A percentile compares a stretch with the other conserved stretches of the same genome.
These are phyloP conservation scores for Brettanomyces nanus DNA, from an alignment of 805 yeast species.

Conservation along the genomic window DNA sequence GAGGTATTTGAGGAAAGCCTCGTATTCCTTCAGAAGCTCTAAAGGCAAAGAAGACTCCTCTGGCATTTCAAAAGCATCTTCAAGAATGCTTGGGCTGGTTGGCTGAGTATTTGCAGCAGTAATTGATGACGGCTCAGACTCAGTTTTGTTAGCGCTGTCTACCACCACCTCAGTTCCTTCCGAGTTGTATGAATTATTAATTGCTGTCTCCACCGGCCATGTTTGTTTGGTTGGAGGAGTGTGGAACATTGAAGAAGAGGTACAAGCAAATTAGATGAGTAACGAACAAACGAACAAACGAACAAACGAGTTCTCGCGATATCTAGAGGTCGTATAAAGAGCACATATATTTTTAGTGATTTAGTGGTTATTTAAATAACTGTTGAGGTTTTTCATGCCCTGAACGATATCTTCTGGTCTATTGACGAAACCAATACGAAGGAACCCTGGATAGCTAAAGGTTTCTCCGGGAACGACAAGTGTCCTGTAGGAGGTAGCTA, in stretches of 20 bases:
- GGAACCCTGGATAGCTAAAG: constrained; percentile 33
- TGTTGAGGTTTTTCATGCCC: constrained; percentile 23
- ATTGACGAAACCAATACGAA: constrained; percentile 45
- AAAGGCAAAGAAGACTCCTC: constrained; percentile 21
- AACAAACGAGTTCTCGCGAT: too few species aligned
- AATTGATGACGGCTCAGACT: not conserved
- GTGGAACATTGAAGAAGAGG: constrained; percentile 19
- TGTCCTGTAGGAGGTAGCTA: constrained; percentile 28
- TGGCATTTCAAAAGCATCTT: constrained; percentile 13
- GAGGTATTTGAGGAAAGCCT: constrained; percentile 22
- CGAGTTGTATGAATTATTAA: constrained; percentile 17
- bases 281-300: too few species aligned
- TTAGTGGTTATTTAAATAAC: not conserved
- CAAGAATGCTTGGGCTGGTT: constrained; percentile 4
- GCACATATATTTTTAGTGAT: too few species aligned
- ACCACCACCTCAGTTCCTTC: constrained; percentile 3
- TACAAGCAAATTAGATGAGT: too few species aligned
- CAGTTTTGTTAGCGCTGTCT: constrained; percentile 3
- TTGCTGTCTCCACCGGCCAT: constrained; percentile 21
- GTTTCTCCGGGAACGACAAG: constrained; percentile 44
- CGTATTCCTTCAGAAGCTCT: constrained; percentile 17
- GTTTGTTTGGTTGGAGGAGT: constrained; percentile 27
- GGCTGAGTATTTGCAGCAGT: constrained; percentile 6
- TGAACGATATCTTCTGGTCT: constrained; percentile 24
- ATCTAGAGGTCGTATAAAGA: too few species aligned